These are phyloP conservation scores for Bacidia gigantensis DNA, from an alignment of 495 filamentous ascomycete species.

Conservation along the genomic window DNA sequence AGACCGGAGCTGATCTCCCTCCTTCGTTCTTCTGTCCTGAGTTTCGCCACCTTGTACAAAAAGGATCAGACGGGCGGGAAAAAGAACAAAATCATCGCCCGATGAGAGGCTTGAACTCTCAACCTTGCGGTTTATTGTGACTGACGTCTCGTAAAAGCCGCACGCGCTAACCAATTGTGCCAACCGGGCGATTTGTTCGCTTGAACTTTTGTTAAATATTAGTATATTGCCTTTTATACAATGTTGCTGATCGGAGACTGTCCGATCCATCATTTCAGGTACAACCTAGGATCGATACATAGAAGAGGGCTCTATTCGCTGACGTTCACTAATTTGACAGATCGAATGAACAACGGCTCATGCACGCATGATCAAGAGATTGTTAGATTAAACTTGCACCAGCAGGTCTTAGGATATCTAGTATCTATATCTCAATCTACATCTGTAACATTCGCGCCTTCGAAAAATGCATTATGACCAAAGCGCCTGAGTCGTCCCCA, in stretches of 20 bases:
- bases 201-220: no score
- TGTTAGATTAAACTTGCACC: neutral
- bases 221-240: no score
- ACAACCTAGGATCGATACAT: no score
- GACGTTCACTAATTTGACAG: no score
- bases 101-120: constrained; percentile 1
- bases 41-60: no score
- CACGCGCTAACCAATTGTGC: constrained; percentile 2
- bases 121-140: neutral
- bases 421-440: neutral
- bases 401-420: neutral
- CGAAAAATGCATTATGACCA: neutral
- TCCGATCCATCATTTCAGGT: no score
- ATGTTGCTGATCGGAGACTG: no score
- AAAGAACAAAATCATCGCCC: neutral
- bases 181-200: no score
- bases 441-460: neutral
- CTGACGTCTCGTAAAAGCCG: neutral
- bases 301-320: no score
- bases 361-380: neutral
- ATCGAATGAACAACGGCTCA: neutral
- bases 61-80: no score
- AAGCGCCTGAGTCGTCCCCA: neutral
- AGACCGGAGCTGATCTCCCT: no score
- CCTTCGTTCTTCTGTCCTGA: no score